Base-by-base conservation (phyloP, 2,329 filamentous ascomycete genomes). In the Cercospora janseana region DNA sequence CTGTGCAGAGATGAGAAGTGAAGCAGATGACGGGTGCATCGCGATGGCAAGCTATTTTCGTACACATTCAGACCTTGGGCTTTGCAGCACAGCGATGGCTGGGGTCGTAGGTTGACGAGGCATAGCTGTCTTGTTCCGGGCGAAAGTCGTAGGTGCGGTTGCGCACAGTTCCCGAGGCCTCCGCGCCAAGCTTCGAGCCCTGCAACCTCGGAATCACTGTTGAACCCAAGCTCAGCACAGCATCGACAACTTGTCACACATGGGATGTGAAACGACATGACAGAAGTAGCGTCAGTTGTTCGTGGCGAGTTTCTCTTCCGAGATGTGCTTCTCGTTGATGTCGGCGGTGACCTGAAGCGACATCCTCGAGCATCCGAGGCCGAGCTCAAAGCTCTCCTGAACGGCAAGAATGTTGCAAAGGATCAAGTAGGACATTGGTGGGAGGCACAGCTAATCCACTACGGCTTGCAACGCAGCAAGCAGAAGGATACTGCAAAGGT, bases 381-480 rank as follows among this genome's bases (percentile, higher is more conserved):
- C 12, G 62, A 66, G 38, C 51, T 64, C 46, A 58, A 57, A 32
- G 41, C 40, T 21, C 46, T 60, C 21, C 54, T 64, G 13, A 59
- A 55, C 26, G 62, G 58, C 37, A 59, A 51, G 40, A 45, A 43
- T 26, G 41, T 21, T 16, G 18, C 45, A 27, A 72, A 75, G 35
- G 78, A 83, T 58, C 74, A 74, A 34, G 75, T 79, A 0, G 79
- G 72, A 1, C 79, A 83, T 55, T 85, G 77, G 77, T 85, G 81
- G 51, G 75, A 81, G 54, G 80, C 81, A 0, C 80, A 85, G 55
- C 72, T 84, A 8, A 66, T 81, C 3, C 82, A 85, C 65, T 85
- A 84, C 66, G 81, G 79, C 1, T 70, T 85, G 0, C 70, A 69
- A 5, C 72, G 74, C 0, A 80, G 78, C 13, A 81, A 80, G 59